Evolutionary conservation across 345 rosid species (phyloP), one percentile per base, ranked within the genome.

Genomic region (Geranium brycei): DNA sequence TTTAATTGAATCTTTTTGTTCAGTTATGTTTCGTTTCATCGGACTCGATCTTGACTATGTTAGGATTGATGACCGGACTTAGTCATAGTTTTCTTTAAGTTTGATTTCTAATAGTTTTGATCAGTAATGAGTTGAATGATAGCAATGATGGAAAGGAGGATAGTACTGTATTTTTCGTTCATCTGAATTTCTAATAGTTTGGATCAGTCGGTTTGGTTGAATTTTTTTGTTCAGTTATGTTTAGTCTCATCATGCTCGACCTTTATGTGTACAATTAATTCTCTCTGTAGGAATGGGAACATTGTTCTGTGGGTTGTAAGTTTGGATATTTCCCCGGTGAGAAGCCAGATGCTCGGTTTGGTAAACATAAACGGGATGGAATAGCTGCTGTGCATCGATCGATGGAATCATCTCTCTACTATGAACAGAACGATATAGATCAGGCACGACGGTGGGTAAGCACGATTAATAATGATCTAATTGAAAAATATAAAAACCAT

Each of bases 361-460:
- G 90, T 59, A 56, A 66, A 23, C 68, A 79, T 62, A 72, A 75
- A 18, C 66, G 62, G 66, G 31, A 66, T 63, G 85, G 83, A 72
- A 68, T 73, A 56, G 76, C 79, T 64, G 31, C 71, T 63, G 83
- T 93, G 56, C 85, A 79, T 61, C 86, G 92, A 64, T 93, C 97
- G 3, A 93, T 93, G 99, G 99, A 93, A 78, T 86, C 99, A 59
- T 78, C 97, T 31, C 79, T 79, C 30, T 90, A 93, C 74, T 93
- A 88, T 77, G 41, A 79, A 32, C 87, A 86, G 56, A 93, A 93
- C 67, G 77, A 81, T 78, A 66, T 93, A 55, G 83, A 65, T 28
- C 73, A 66, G 47, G 96, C 99, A 82, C 86, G 96, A 85, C 84
- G 99, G 99, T 93, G 95, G 95, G 97, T 93, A 88, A 90, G 96